A percentile compares a stretch with the other conserved stretches of the same genome.
These are phyloP conservation scores for Amoebophrya sp. DNA, from an alignment of 169 alveolate species.

Conservation along the genomic window DNA sequence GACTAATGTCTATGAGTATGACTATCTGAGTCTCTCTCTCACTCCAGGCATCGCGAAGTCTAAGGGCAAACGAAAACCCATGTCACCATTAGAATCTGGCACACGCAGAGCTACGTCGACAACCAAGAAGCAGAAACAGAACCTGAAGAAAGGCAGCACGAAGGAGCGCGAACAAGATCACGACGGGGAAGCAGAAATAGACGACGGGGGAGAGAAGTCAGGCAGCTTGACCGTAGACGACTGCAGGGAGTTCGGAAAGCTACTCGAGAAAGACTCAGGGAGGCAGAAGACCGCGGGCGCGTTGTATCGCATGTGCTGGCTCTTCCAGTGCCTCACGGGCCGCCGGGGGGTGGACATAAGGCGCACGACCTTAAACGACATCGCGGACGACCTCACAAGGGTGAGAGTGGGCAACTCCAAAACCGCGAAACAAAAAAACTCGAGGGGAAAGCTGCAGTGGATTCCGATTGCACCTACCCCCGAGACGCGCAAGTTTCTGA, in stretches of 20 bases:
- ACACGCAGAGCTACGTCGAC: background rate
- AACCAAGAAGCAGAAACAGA: background rate
- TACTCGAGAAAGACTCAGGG: background rate
- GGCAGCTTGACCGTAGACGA: background rate
- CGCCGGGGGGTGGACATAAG: background rate
- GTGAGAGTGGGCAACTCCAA: background rate
- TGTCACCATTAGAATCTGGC: background rate
- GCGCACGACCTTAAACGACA: background rate
- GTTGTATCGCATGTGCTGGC: background rate
- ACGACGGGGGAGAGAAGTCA: background rate
- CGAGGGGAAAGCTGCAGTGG: background rate
- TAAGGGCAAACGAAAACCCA: background rate
- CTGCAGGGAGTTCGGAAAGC: background rate
- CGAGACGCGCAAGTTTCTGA: background rate
- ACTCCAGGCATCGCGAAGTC: background rate
- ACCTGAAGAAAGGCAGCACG: background rate
- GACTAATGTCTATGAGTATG: background rate
- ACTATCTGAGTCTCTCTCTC: too few relatives aligned
- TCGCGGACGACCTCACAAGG: background rate
- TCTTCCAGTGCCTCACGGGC: background rate
- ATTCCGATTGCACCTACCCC: background rate
- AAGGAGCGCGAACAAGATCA: background rate
- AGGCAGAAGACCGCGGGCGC: background rate
- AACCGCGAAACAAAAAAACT: background rate
- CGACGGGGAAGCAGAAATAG: background rate